Conservation (phyloP, 2,329 filamentous ascomycete species). For the Ceratocystis papillata region DNA sequence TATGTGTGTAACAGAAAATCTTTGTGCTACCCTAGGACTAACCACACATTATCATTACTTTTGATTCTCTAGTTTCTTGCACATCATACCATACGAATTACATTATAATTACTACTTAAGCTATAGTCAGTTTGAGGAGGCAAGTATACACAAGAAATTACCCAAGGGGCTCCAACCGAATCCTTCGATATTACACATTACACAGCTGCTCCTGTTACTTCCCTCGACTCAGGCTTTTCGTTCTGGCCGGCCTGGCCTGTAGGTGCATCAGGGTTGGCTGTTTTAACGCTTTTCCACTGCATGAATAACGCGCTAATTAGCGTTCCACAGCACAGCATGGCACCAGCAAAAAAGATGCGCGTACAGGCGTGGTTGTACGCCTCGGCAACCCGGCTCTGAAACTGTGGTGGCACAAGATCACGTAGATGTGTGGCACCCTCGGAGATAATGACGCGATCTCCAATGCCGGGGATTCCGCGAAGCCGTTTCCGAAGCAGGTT, state of each 20-base stretch:
- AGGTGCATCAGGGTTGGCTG: constrained; percentile 28
- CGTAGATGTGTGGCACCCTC: constrained; percentile 52
- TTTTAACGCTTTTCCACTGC: constrained; percentile 60
- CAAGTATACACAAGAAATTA: background rate
- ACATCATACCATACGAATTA: background rate
- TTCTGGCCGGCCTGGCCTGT: background rate
- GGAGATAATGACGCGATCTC: constrained; percentile 36
- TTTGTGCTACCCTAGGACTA: background rate
- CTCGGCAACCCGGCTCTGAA: constrained; percentile 42
- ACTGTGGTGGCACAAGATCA: constrained; percentile 39
- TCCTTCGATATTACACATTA: background rate
- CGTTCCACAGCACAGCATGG: constrained; percentile 45
- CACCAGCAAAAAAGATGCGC: constrained; percentile 50
- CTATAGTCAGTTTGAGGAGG: background rate
- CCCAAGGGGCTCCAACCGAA: background rate
- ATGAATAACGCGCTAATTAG: constrained; percentile 49
- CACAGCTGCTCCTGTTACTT: background rate
- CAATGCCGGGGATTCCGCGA: constrained; percentile 35
- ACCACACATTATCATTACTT: background rate
- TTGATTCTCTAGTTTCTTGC: background rate
- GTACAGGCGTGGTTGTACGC: constrained; percentile 57
- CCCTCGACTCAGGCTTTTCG: background rate
- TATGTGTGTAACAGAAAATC: background rate
- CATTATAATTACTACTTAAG: background rate
- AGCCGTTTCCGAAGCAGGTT: constrained; percentile 37